phyloP scores from a whole-genome alignment of 176 grass and related monocot genomes.

The Raddia distichophylla region DNA sequence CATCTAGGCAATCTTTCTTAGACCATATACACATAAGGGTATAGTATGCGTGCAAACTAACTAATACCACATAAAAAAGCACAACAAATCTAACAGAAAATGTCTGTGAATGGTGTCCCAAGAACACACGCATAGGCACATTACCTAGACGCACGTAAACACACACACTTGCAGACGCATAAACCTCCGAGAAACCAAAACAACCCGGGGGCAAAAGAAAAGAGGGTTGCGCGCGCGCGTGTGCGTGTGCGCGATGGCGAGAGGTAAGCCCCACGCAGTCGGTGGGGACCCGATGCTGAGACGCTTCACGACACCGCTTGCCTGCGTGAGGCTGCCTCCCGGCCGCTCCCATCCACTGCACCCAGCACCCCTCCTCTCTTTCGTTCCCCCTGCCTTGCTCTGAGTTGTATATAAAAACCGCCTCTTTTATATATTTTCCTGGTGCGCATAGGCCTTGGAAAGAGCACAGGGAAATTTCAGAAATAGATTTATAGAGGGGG shows the following conservation, averaged over 20 bases:
- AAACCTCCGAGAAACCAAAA: constrained; percentile 46
- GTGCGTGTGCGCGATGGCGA: constrained; percentile 34
- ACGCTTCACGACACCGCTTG: constrained; percentile 53
- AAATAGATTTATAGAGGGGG: constrained; percentile 42
- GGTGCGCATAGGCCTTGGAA: constrained; percentile 42
- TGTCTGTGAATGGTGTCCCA: constrained; percentile 1
- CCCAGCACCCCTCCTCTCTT: not conserved
- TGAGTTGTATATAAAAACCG: constrained; percentile 53
- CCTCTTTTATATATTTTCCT: constrained; percentile 44
- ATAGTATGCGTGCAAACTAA: constrained; percentile 19
- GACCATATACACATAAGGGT: not conserved
- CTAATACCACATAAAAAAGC: not conserved
- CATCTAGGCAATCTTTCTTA: not conserved
- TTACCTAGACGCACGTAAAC: not conserved
- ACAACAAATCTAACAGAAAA: constrained; percentile 39
- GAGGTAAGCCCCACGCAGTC: constrained; percentile 46
- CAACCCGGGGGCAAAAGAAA: constrained; percentile 31
- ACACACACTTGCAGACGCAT: not conserved
- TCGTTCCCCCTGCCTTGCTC: constrained; percentile 16
- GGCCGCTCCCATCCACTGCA: constrained; percentile 9
- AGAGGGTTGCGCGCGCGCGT: not conserved
- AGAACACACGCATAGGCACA: not conserved
- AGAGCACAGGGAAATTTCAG: constrained; percentile 17
- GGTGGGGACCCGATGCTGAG: constrained; percentile 57
- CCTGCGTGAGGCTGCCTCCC: constrained; percentile 44